Conservation (phyloP, 306 rosid species). For the Nissolia schottii region DNA sequence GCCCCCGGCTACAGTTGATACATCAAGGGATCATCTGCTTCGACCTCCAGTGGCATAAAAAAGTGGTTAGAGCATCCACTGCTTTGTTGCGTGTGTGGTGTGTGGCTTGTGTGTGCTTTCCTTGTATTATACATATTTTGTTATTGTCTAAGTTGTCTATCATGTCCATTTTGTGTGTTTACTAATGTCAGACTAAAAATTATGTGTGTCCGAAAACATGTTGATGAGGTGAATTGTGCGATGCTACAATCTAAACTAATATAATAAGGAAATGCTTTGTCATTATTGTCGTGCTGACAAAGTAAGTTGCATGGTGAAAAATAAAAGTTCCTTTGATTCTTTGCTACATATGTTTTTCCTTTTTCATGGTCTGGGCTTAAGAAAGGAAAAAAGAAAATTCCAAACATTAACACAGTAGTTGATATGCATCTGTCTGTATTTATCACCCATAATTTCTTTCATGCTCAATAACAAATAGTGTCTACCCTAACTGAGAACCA, state of each 20-base stretch:
- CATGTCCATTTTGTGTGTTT: constrained; percentile 27
- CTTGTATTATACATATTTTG: background rate
- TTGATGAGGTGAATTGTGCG: constrained; percentile 11
- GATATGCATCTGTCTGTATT: background rate
- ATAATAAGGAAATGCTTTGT: constrained; percentile 4
- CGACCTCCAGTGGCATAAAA: constrained; percentile 92
- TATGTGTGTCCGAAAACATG: constrained; percentile 13
- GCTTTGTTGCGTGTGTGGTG: background rate
- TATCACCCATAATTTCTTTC: background rate
- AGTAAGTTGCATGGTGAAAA: constrained; percentile 1
- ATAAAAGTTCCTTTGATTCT: background rate
- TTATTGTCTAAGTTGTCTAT: constrained; percentile 4
- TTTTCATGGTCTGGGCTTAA: background rate
- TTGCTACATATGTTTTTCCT: background rate
- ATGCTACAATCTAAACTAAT: constrained; percentile 13
- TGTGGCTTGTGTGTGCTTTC: background rate
- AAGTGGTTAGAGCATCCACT: constrained; percentile 37
- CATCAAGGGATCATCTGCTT: constrained; percentile 84
- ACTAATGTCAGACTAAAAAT: constrained; percentile 7
- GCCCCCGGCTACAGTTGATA: constrained; percentile 76
- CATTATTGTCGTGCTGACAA: constrained; percentile 2
- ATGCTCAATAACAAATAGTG: background rate
- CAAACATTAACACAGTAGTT: background rate
- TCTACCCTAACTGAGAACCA: background rate
- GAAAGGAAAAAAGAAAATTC: background rate